These are phyloP conservation scores for Starmera amethionina DNA, from an alignment of 805 yeast species.

Conservation along the genomic window DNA sequence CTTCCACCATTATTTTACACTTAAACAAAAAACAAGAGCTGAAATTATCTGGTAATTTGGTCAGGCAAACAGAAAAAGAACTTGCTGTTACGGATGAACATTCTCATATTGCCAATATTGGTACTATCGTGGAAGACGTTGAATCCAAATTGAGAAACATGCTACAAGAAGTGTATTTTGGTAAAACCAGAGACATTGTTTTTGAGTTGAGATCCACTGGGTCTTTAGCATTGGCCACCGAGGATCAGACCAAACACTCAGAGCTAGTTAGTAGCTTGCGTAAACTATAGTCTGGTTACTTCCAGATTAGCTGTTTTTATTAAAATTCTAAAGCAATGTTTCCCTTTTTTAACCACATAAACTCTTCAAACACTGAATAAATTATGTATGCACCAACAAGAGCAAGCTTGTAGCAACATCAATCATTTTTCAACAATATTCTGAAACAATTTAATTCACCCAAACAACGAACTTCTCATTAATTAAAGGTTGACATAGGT, in stretches of 20 bases:
- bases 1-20: constrained; percentile 82
- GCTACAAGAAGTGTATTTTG: constrained; percentile 90
- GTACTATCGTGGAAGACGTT: constrained; percentile 76
- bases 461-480: too few species aligned
- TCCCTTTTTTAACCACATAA: too few species aligned
- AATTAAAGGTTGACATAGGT: not conserved
- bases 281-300: constrained; percentile 10
- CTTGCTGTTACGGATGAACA: constrained; percentile 34
- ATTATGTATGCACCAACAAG: too few species aligned
- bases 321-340: too few species aligned
- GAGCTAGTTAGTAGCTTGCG: constrained; percentile 27
- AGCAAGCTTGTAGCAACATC: too few species aligned
- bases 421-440: too few species aligned
- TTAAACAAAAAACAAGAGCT: constrained; percentile 28
- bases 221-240: constrained; percentile 10
- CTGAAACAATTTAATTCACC: too few species aligned
- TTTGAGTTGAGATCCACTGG: constrained; percentile 47
- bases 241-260: constrained; percentile 21
- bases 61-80: constrained; percentile 67
- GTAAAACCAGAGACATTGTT: constrained; percentile 83
- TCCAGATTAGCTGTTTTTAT: not conserved
- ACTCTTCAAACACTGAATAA: too few species aligned
- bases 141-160: constrained; percentile 81
- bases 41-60: constrained; percentile 70
- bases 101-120: constrained; percentile 80